Percentiles rank a stretch among this genome's conserved stretches.
These are phyloP conservation scores for Coniochaeta hoffmannii DNA, from an alignment of 2,329 filamentous ascomycete genomes.

Conservation along the genomic window DNA sequence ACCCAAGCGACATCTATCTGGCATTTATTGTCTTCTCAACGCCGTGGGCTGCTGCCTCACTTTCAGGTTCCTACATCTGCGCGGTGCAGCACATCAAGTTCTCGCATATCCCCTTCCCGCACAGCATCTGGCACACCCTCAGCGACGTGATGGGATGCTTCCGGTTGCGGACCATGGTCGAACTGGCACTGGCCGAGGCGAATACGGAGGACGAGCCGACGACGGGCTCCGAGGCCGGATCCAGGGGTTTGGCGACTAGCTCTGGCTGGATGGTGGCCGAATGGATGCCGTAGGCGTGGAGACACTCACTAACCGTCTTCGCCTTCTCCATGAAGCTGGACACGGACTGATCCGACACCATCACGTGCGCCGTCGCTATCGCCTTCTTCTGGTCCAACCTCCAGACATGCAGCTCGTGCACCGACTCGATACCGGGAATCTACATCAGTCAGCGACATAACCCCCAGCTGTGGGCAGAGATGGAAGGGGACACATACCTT, in stretches of 20 bases:
- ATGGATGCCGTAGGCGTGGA: conserved; percentile 68
- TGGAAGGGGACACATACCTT: conserved; percentile 32
- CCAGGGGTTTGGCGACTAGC: conserved; percentile 9
- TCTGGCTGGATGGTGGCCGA: conserved; percentile 66
- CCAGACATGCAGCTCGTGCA: conserved; percentile 72
- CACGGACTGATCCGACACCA: conserved; percentile 51
- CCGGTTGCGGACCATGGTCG: conserved; percentile 4
- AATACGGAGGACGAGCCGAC: background rate
- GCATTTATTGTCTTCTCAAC: background rate
- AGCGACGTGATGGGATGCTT: conserved; percentile 13
- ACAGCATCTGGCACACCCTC: conserved; percentile 43
- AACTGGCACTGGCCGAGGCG: conserved; percentile 5
- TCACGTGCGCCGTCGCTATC: conserved; percentile 62
- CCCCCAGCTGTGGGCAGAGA: background rate
- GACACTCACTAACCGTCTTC: conserved; percentile 56
- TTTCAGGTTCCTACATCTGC: conserved; percentile 1
- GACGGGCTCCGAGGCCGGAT: background rate
- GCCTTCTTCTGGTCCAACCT: conserved; percentile 62
- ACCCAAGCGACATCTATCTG: background rate
- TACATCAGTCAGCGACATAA: conserved; percentile 18
- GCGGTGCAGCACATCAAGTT: conserved; percentile 41
- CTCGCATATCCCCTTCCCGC: conserved; percentile 39
- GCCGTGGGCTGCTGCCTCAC: background rate
- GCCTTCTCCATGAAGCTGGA: conserved; percentile 53
- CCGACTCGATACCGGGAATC: conserved; percentile 58